Conservation (phyloP, 768 basidiomycete genomes). For the Lactarius hatsudake region DNA sequence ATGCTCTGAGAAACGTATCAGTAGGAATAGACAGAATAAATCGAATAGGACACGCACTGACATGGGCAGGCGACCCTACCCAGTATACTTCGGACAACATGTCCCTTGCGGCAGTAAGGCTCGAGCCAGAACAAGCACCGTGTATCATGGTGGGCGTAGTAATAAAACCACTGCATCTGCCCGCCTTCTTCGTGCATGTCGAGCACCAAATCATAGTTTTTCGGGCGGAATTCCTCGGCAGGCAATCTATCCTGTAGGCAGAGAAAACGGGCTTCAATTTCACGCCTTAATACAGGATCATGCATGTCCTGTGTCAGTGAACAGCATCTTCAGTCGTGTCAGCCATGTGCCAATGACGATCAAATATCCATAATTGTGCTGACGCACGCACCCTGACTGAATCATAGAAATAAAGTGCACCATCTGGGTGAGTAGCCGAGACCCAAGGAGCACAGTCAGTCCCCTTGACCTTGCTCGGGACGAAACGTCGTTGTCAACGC, state of each 20-base stretch:
- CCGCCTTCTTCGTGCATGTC: conserved; percentile 31
- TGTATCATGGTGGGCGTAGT: not conserved
- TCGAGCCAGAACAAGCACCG: conserved; percentile 47
- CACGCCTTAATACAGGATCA: conserved; percentile 29
- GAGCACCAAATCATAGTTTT: conserved; percentile 9
- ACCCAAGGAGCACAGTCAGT: not conserved
- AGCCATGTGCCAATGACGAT: conserved; percentile 15
- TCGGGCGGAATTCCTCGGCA: conserved; percentile 20
- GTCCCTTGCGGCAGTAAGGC: conserved; percentile 35
- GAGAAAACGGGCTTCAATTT: conserved; percentile 35
- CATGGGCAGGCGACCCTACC: not conserved
- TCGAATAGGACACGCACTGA: not conserved
- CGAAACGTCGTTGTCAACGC: not conserved
- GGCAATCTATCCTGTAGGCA: not conserved
- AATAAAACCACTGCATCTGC: conserved; percentile 38
- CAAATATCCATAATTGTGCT: not conserved
- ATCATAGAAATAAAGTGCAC: conserved; percentile 51
- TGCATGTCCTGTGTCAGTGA: conserved; percentile 52
- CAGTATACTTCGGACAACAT: conserved; percentile 28
- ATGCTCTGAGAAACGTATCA: conserved; percentile 8
- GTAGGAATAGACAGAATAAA: not conserved
- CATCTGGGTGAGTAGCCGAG: conserved; percentile 53
- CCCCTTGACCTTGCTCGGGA: not conserved
- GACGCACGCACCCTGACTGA: conserved; percentile 15
- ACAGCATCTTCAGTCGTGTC: conserved; percentile 43